Conservation (phyloP, 768 basidiomycete species). For the Naganishia friedmannii region DNA sequence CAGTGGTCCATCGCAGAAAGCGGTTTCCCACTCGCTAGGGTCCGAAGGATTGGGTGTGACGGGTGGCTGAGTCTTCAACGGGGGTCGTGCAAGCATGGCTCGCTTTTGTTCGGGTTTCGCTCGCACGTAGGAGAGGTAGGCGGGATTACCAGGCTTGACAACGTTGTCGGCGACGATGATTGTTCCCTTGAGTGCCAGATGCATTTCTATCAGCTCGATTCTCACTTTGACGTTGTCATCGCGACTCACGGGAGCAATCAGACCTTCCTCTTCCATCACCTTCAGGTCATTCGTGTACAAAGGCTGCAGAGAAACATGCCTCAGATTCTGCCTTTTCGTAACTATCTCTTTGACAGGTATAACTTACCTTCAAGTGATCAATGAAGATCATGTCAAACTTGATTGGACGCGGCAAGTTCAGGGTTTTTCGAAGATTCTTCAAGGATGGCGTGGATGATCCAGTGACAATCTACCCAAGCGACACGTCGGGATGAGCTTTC, state of each 20-base stretch:
- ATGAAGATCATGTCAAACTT: slow-evolving; percentile 50
- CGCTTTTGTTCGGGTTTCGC: slow-evolving; percentile 43
- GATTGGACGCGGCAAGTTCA: slow-evolving; percentile 40
- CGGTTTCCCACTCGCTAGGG: slow-evolving; percentile 41
- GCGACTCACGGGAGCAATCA: slow-evolving; percentile 44
- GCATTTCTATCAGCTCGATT: background rate
- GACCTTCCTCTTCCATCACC: slow-evolving; percentile 47
- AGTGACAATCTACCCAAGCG: slow-evolving; percentile 38
- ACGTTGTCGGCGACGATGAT: slow-evolving; percentile 50
- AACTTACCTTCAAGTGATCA: slow-evolving; percentile 44
- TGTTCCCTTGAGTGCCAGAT: slow-evolving; percentile 38
- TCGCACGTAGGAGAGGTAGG: slow-evolving; percentile 49
- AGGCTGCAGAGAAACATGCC: slow-evolving; percentile 24
- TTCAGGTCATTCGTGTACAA: slow-evolving; percentile 49
- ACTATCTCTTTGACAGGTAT: too few relatives aligned
- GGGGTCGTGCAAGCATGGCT: slow-evolving; percentile 29
- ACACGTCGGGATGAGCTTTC: background rate
- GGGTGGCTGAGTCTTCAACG: slow-evolving; percentile 35
- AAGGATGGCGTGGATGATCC: slow-evolving; percentile 43
- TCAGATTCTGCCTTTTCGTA: background rate
- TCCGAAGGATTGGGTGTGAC: slow-evolving; percentile 39
- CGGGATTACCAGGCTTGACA: slow-evolving; percentile 50
- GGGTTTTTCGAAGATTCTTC: slow-evolving; percentile 39
- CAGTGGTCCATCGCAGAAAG: slow-evolving; percentile 45
- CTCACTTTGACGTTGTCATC: background rate